Evolutionary conservation across 805 yeast genomes (phyloP).

Genomic region (Torulaspora quercuum): DNA sequence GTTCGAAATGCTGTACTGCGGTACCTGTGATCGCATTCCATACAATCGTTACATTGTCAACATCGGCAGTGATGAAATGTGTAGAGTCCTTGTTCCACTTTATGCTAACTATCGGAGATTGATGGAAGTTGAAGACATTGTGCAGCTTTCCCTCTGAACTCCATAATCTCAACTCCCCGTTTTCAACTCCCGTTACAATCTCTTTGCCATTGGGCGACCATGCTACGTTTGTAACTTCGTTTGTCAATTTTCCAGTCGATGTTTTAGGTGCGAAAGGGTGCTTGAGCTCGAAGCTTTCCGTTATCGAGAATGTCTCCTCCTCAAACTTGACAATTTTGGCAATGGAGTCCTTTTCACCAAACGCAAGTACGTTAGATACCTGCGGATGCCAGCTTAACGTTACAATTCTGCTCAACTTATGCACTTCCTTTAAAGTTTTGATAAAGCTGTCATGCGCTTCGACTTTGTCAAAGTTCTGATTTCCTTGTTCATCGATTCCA

Average conservation of each 20-base stretch:
- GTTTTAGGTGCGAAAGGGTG: slow-evolving; percentile 37
- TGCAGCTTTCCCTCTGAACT: slow-evolving; percentile 61
- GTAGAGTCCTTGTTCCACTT: slow-evolving; percentile 60
- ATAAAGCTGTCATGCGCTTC: slow-evolving; percentile 25
- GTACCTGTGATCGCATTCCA: slow-evolving; percentile 65
- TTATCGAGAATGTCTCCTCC: slow-evolving; percentile 16
- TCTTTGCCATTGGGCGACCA: slow-evolving; percentile 70
- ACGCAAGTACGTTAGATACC: slow-evolving; percentile 45
- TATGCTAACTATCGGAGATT: slow-evolving; percentile 51
- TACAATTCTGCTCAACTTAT: slow-evolving; percentile 44
- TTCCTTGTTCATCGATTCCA: slow-evolving; percentile 9
- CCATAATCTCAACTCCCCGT: slow-evolving; percentile 82
- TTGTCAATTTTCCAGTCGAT: slow-evolving; percentile 20
- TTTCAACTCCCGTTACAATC: slow-evolving; percentile 59
- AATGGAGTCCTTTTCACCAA: slow-evolving; percentile 49
- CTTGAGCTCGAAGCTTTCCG: slow-evolving; percentile 24
- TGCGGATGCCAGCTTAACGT: slow-evolving; percentile 57
- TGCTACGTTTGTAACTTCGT: slow-evolving; percentile 38
- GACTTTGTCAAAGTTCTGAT: background rate
- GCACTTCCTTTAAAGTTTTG: slow-evolving; percentile 39
- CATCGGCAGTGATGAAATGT: slow-evolving; percentile 58
- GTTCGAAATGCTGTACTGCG: slow-evolving; percentile 46
- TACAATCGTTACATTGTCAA: slow-evolving; percentile 48
- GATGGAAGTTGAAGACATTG: slow-evolving; percentile 52
- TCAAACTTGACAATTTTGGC: slow-evolving; percentile 45